Evolutionary conservation across 345 rosid genomes (phyloP).

Genomic region (Arabidopsis thaliana): TAIR10.1 NC_003070.9:5309501-5310000

Average conservation of each 20-base stretch:
- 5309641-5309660: constrained; percentile 85
- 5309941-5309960: neutral
- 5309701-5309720: constrained; percentile 98
- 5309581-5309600: too few relatives aligned
- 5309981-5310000: neutral
- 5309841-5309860: constrained; percentile 1
- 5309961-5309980: neutral
- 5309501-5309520: constrained; percentile 31
- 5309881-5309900: neutral
- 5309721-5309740: fast-evolving
- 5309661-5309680: constrained; percentile 99
- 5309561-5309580: too few relatives aligned
- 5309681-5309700: constrained; percentile 99
- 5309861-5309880: neutral
- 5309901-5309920: neutral
- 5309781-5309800: neutral
- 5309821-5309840: neutral
- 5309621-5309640: neutral
- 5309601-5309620: neutral
- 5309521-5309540: constrained; percentile 34
- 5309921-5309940: neutral
- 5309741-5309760: fast-evolving
- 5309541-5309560: too few relatives aligned
- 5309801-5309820: too few relatives aligned
- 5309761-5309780: neutral